Conservation (phyloP, 352 stramenopile species). For the Pythium brachiatum region DNA sequence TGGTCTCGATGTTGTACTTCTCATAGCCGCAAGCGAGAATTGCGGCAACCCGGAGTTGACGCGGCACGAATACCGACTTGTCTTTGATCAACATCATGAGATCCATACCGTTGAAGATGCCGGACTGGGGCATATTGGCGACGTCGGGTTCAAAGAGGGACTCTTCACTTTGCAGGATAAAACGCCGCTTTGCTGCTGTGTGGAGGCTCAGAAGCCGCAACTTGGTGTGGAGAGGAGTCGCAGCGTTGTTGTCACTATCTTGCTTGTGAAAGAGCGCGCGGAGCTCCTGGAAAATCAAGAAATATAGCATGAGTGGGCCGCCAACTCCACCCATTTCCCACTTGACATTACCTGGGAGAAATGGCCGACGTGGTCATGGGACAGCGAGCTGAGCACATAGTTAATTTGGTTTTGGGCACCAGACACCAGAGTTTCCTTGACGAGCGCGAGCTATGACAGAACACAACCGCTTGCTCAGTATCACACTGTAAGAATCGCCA, state of each 20-base stretch:
- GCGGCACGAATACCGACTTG: slow-evolving; percentile 51
- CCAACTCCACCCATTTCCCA: no score
- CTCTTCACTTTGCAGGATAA: slow-evolving; percentile 60
- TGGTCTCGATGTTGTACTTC: slow-evolving; percentile 53
- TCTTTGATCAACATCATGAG: slow-evolving; percentile 82
- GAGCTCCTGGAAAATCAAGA: slow-evolving; percentile 44
- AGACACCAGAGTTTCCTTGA: slow-evolving; percentile 75
- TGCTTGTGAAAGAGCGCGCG: slow-evolving; percentile 74
- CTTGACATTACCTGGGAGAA: slow-evolving; percentile 66
- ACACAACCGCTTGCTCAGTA: background rate
- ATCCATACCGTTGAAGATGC: slow-evolving; percentile 81
- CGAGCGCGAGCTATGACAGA: slow-evolving; percentile 59
- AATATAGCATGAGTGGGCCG: background rate
- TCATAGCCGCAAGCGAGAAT: slow-evolving; percentile 80
- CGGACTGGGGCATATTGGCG: slow-evolving; percentile 41
- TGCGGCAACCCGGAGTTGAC: slow-evolving; percentile 64
- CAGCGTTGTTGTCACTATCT: slow-evolving; percentile 32
- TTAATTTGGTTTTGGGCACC: slow-evolving; percentile 84
- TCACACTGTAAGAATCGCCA: background rate
- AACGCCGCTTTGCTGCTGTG: slow-evolving; percentile 64
- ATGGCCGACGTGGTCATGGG: slow-evolving; percentile 66
- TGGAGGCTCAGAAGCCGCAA: slow-evolving; percentile 71
- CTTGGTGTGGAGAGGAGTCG: slow-evolving; percentile 71
- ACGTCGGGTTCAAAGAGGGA: slow-evolving; percentile 59
- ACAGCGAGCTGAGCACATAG: slow-evolving; percentile 80